phyloP scores from a whole-genome alignment of 305 asterid species.

The Fraxinus greggii region DNA sequence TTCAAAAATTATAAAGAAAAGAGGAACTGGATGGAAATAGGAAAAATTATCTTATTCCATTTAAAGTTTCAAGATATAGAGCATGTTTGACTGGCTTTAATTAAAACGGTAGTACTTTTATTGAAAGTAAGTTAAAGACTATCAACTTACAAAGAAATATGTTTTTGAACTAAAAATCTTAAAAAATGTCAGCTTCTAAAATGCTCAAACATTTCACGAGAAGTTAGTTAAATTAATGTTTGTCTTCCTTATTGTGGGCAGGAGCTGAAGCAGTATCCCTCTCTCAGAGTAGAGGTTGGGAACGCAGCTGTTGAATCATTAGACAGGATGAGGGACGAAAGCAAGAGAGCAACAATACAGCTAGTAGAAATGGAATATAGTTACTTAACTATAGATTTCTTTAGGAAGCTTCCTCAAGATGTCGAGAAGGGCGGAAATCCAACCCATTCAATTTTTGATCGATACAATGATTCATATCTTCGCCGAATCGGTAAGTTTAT shows the following conservation, averaged over 20 bases:
- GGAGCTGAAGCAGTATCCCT: constrained; percentile 84
- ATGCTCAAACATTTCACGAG: neutral
- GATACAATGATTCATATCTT: constrained; percentile 66
- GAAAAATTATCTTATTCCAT: neutral
- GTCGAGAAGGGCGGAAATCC: constrained; percentile 85
- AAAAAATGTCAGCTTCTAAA: neutral
- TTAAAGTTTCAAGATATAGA: neutral
- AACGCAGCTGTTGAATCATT: constrained; percentile 65
- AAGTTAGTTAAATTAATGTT: neutral
- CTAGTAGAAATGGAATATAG: constrained; percentile 73
- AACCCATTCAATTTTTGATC: constrained; percentile 65
- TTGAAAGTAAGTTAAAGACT: neutral
- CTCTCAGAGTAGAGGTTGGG: constrained; percentile 64
- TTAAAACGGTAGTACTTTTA: neutral
- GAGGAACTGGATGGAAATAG: neutral
- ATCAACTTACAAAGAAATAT: neutral
- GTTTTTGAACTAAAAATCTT: neutral
- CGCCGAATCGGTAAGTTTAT: constrained; percentile 54
- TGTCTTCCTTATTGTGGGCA: constrained; percentile 17
- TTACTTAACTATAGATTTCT: constrained; percentile 75
- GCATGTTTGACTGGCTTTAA: neutral
- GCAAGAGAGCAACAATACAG: constrained; percentile 66
- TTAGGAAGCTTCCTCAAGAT: constrained; percentile 82
- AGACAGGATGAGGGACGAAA: constrained; percentile 69
- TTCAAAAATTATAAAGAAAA: neutral